These are phyloP conservation scores for Pseudogymnoascus sp. DNA, from an alignment of 2,329 filamentous ascomycete genomes.

Conservation along the genomic window DNA sequence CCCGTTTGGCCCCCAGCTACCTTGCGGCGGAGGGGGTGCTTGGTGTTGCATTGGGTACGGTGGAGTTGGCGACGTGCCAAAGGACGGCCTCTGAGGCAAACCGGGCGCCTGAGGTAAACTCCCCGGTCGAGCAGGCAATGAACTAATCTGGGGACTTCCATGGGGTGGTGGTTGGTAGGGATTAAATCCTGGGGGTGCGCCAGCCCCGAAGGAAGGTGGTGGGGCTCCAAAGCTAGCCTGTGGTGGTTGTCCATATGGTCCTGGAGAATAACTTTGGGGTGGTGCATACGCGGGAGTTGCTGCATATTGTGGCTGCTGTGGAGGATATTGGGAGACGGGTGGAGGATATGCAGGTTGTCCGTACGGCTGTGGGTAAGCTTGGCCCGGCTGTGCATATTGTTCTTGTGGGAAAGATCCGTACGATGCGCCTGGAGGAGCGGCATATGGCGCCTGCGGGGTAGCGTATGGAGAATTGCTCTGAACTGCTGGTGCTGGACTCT, in stretches of 20 bases:
- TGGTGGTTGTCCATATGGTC: slow-evolving; percentile 24
- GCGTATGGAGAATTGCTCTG: slow-evolving; percentile 29
- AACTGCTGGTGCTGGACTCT: slow-evolving; percentile 42
- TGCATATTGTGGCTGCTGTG: slow-evolving; percentile 27
- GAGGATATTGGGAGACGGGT: slow-evolving; percentile 27
- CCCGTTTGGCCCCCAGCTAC: slow-evolving; percentile 30
- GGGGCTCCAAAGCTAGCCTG: slow-evolving; percentile 23
- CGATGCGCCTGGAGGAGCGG: slow-evolving; percentile 20
- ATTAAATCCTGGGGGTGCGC: slow-evolving; percentile 36
- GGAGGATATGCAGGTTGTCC: slow-evolving; percentile 29
- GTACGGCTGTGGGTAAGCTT: slow-evolving; percentile 37
- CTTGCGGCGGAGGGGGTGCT: slow-evolving; percentile 20
- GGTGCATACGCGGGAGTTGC: slow-evolving; percentile 26
- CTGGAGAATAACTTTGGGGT: slow-evolving; percentile 27
- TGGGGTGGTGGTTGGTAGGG: slow-evolving; percentile 35
- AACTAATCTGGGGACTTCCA: slow-evolving; percentile 32
- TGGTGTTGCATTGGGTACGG: slow-evolving; percentile 17
- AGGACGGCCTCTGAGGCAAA: slow-evolving; percentile 53
- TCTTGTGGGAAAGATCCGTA: slow-evolving; percentile 31
- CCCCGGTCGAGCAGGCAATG: slow-evolving; percentile 41
- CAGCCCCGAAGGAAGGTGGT: slow-evolving; percentile 32
- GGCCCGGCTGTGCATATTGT: slow-evolving; percentile 30
- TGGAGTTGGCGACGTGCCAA: slow-evolving; percentile 37
- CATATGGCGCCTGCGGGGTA: slow-evolving; percentile 16
- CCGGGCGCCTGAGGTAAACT: slow-evolving; percentile 47